Evolutionary conservation across 75 land plant genomes (phyloP), one percentile per base, ranked within the genome.

Genomic region (Pinus tabuliformis): DNA sequence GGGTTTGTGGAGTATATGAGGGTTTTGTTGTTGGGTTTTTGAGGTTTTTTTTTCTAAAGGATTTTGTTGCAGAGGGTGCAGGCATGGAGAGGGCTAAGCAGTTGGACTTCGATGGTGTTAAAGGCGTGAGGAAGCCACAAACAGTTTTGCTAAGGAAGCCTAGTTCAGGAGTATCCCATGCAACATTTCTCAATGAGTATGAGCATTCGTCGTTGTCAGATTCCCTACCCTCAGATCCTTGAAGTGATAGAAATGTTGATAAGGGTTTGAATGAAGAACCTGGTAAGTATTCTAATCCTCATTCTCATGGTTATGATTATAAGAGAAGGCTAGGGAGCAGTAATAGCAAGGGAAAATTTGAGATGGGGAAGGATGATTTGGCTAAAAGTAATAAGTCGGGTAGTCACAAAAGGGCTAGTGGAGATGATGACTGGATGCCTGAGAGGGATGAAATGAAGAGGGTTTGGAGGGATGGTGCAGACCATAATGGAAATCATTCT

Each of bases 101-200:
- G 5, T 0, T 59, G 60, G 12, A 59, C 4, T 59, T 59, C n/a
- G 16, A 59, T 59, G 60, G 60, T 4, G 4, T 59, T 0, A 59
- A 13, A 59, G 60, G 60, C 60, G 60, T 56, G 45, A 72, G 57
- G 57, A 72, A 72, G 57, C 49, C 49, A n/a, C 56, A 56, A 49
- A 52, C 73, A 42, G 4, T 42, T 42, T 42, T 42, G 45, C 5
- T 42, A 6, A 42, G 73, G 57, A 49, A 56, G 14, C 33, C 73
- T 2, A 54, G 57, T 26, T 22, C 49, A 9, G 57, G 33, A 22
- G 57, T 26, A 5, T 72, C 73, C 11, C 33, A 72, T 49, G n/a
- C 57, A 3, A 26, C 57, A 5, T 72, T 72, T 24, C 13, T 72
- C 30, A 72, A 72, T 54, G 73, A 56, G 15, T 45, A 72, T 4